A percentile compares a stretch with the other conserved stretches of the same genome.
phyloP scores from a whole-genome alignment of 2,329 filamentous ascomycete species.

The Pseudogymnoascus sp. region DNA sequence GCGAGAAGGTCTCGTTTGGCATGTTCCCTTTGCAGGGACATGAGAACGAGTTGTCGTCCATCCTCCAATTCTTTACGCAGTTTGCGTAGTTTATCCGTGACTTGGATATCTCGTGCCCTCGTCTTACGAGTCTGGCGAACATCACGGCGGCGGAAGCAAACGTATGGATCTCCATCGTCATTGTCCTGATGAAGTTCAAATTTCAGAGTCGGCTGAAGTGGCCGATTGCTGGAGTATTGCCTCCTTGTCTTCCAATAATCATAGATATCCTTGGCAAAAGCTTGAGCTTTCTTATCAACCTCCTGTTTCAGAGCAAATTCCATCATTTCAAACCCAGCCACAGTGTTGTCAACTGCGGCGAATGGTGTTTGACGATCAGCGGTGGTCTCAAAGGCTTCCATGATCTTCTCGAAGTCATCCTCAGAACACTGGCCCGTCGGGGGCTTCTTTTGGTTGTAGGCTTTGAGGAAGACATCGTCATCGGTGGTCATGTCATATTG shows the following conservation, averaged over 20 bases:
- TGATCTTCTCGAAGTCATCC: conserved; percentile 86
- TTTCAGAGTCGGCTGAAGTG: conserved; percentile 73
- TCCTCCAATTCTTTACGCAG: conserved; percentile 86
- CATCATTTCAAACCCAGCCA: conserved; percentile 70
- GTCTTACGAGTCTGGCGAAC: conserved; percentile 93
- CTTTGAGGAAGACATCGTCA: conserved; percentile 76
- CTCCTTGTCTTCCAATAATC: conserved; percentile 78
- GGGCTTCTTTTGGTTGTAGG: conserved; percentile 71
- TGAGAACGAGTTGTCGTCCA: conserved; percentile 68
- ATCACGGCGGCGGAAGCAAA: conserved; percentile 94
- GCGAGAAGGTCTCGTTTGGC: conserved; percentile 69
- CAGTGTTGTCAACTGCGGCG: conserved; percentile 80
- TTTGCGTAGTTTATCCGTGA: conserved; percentile 88
- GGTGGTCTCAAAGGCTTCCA: conserved; percentile 90
- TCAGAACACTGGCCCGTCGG: conserved; percentile 64
- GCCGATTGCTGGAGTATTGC: conserved; percentile 56
- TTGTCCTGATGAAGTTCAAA: conserved; percentile 91
- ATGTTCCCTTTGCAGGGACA: conserved; percentile 73
- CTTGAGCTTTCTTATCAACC: conserved; percentile 39
- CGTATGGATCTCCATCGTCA: conserved; percentile 93
- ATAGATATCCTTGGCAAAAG: conserved; percentile 70
- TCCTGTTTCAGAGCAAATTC: conserved; percentile 55
- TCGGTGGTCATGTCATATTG: conserved; percentile 92
- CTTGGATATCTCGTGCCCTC: conserved; percentile 83
- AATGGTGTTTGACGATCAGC: conserved; percentile 77